phyloP scores from a whole-genome alignment of 352 stramenopile genomes.

The Globisporangium recalcitrans region DNA sequence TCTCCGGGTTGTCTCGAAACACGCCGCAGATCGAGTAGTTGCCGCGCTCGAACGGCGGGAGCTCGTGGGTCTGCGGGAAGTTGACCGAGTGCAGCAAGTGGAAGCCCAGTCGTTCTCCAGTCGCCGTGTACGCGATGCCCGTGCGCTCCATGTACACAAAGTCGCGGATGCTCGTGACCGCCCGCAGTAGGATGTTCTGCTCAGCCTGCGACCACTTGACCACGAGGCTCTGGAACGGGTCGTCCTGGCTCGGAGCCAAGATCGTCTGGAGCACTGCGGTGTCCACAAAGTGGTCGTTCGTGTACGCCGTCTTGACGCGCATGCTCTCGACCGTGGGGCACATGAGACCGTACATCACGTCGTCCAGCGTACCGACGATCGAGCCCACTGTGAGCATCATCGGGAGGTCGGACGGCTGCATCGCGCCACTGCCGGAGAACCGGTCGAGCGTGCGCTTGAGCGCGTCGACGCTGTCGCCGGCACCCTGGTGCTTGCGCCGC shows the following conservation, averaged over 20 bases:
- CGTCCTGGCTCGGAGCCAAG: neutral
- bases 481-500: slow-evolving; percentile 1
- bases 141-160: slow-evolving; percentile 39
- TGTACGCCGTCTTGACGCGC: slow-evolving; percentile 15
- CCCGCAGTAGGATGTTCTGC: neutral
- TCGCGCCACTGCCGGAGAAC: neutral
- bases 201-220: slow-evolving; percentile 29
- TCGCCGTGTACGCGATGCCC: slow-evolving; percentile 21
- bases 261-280: slow-evolving; percentile 2
- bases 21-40: slow-evolving; percentile 7
- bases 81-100: slow-evolving; percentile 36
- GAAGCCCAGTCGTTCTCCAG: slow-evolving; percentile 29
- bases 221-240: slow-evolving; percentile 25
- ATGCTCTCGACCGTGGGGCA: slow-evolving; percentile 25
- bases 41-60: slow-evolving; percentile 19
- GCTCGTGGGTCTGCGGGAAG: slow-evolving; percentile 27
- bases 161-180: slow-evolving; percentile 30
- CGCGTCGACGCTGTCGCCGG: neutral
- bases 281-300: slow-evolving; percentile 1
- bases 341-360: slow-evolving; percentile 31
- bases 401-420: slow-evolving; percentile 6
- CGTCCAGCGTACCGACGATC: slow-evolving; percentile 3
- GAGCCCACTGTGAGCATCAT: neutral
- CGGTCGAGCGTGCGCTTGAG: neutral
- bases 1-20: neutral